Evolutionary conservation across 139 green algal species (phyloP).

Genomic region (Gonium pectorale): DNA sequence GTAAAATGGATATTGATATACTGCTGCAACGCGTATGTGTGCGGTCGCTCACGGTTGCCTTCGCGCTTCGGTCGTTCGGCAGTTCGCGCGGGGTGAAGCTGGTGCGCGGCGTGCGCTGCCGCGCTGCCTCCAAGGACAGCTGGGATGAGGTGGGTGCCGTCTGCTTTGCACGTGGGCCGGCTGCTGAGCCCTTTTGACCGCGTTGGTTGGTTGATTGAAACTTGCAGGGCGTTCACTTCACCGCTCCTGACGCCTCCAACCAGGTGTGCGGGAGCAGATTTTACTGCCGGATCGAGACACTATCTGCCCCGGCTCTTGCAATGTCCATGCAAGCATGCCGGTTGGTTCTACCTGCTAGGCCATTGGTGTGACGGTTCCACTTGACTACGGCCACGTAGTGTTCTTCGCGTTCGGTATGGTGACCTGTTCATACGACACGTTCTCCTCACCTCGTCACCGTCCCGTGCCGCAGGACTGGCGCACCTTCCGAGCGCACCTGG

Average conservation of each 20-base stretch:
- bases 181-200: too few species aligned
- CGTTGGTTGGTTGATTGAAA: too few species aligned
- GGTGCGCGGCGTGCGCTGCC: neutral
- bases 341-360: neutral
- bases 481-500: conserved; percentile 53
- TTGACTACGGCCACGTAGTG: neutral
- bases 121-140: neutral
- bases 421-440: neutral
- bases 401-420: neutral
- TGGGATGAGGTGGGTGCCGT: neutral
- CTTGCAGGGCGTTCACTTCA: too few species aligned
- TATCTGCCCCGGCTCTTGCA: neutral
- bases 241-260: too few species aligned
- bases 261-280: too few species aligned
- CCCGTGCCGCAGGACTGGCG: conserved; percentile 59
- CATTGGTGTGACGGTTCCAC: neutral
- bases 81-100: neutral
- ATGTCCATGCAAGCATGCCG: neutral
- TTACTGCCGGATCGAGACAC: too few species aligned
- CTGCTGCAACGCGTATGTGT: neutral
- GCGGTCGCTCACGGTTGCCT: neutral
- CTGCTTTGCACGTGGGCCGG: too few species aligned
- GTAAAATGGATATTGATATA: neutral
- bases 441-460: too few species aligned
- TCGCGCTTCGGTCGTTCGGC: neutral